A percentile compares a stretch with the other conserved stretches of the same genome.
Evolutionary conservation across 2,329 filamentous ascomycete species (phyloP).

Genomic region (Ciborinia camelliae): DNA sequence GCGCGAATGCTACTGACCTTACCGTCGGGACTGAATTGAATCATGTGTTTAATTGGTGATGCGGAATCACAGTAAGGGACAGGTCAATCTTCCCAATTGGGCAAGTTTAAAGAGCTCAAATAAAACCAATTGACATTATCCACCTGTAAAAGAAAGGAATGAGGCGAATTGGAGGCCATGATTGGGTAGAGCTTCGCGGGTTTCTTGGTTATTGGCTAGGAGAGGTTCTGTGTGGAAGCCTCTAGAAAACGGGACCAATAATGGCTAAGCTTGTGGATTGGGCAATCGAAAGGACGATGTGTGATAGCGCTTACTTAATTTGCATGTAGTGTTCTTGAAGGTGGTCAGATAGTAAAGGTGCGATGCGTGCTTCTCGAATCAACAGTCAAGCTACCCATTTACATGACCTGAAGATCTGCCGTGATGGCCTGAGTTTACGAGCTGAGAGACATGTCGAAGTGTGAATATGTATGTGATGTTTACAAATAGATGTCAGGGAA

Average conservation of each 20-base stretch:
- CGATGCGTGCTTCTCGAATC: background rate
- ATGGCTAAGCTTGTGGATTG: background rate
- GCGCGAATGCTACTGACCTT: constrained; percentile 11
- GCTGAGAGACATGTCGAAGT: background rate
- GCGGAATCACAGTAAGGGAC: constrained; percentile 11
- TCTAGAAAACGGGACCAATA: background rate
- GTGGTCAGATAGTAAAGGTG: constrained; percentile 8
- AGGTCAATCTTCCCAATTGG: background rate
- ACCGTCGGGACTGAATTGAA: constrained; percentile 6
- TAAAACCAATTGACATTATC: background rate
- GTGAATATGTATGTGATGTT: constrained; percentile 3
- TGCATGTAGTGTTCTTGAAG: background rate
- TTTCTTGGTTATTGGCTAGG: constrained; percentile 2
- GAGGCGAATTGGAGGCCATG: background rate
- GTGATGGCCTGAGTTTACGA: constrained; percentile 2
- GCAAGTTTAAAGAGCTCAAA: background rate
- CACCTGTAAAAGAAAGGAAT: background rate
- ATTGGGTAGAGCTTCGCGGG: constrained; percentile 3
- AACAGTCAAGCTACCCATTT: background rate
- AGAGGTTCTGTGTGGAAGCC: background rate
- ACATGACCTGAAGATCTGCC: background rate
- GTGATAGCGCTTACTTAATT: constrained; percentile 16
- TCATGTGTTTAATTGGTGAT: constrained; percentile 14
- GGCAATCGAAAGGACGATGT: background rate
- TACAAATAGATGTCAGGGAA: background rate